Evolutionary conservation across 176 grass and related monocot species (phyloP).

Genomic region (Carex cristatella): DNA sequence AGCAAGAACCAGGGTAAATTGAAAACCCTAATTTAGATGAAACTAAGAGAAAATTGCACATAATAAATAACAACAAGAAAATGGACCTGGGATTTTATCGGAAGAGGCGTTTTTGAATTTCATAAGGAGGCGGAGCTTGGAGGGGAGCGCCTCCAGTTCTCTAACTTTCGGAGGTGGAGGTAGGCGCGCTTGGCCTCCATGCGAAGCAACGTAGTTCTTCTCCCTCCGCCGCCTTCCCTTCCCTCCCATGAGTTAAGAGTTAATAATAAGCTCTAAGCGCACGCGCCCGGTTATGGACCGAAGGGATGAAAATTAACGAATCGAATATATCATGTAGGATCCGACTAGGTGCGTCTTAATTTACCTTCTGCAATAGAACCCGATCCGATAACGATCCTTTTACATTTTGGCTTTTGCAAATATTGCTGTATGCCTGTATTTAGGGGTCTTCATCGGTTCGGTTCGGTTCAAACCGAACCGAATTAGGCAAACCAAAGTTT

Average conservation of each 20-base stretch:
- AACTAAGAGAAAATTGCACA: neutral
- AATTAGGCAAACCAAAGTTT: no score
- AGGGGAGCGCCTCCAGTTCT: slow-evolving; percentile 76
- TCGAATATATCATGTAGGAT: no score
- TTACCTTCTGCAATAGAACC: no score
- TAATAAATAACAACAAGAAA: neutral
- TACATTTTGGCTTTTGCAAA: no score
- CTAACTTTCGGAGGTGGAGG: slow-evolving; percentile 64
- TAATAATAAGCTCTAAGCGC: neutral
- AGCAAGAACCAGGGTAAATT: neutral
- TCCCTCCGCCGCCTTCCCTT: slow-evolving; percentile 71
- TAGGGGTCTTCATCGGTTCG: no score
- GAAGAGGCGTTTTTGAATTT: slow-evolving; percentile 44
- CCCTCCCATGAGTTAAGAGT: slow-evolving; percentile 35
- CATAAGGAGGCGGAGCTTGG: slow-evolving; percentile 83
- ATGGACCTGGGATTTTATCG: neutral
- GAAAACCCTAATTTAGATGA: neutral
- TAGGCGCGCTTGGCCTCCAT: slow-evolving; percentile 45
- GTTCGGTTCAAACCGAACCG: no score
- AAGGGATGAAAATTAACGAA: neutral
- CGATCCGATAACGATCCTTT: no score
- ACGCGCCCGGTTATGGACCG: neutral
- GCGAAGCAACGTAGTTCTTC: slow-evolving; percentile 79
- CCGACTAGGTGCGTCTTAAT: no score
- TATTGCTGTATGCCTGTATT: no score